Percentiles rank a stretch among this genome's conserved stretches.
Conservation (phyloP, 805 yeast genomes). For the Danielia oregonensis region DNA sequence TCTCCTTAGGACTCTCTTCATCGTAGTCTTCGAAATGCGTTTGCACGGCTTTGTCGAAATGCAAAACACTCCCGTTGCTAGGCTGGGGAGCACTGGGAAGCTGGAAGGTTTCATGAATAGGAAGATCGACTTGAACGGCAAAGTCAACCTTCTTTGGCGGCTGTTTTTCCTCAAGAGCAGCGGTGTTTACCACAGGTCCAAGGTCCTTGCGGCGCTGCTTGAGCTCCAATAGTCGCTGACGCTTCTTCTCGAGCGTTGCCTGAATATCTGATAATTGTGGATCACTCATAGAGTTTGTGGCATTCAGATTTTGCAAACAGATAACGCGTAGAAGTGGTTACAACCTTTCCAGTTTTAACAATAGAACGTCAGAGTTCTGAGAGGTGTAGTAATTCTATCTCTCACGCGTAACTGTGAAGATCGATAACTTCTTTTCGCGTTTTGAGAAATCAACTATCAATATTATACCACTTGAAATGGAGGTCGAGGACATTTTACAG, state of each 20-base stretch:
- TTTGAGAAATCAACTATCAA: no score
- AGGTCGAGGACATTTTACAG: conserved; percentile 66
- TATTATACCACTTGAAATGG: no score
- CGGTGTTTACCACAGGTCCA: conserved; percentile 15
- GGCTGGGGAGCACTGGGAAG: background rate
- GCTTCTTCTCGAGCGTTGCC: conserved; percentile 35
- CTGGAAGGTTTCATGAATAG: background rate
- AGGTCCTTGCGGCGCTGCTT: conserved; percentile 20
- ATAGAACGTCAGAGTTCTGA: no score
- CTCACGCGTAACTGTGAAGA: no score
- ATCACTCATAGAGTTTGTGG: no score
- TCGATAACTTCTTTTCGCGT: no score
- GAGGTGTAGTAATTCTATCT: no score
- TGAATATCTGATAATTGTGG: conserved; percentile 42
- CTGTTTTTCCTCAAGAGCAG: conserved; percentile 2
- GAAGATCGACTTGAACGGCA: conserved; percentile 27
- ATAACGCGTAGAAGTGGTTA: no score
- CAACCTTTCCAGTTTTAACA: no score
- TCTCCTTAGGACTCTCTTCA: background rate
- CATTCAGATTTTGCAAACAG: no score
- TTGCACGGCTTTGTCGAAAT: conserved; percentile 23
- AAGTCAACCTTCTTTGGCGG: conserved; percentile 17
- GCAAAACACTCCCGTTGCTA: background rate
- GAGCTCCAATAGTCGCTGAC: conserved; percentile 30
- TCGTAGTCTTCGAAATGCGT: conserved; percentile 10